A percentile compares a stretch with the other conserved stretches of the same genome.
Evolutionary conservation across 2,329 filamentous ascomycete genomes (phyloP).

Genomic region (Rasamsonia emersonii): DNA sequence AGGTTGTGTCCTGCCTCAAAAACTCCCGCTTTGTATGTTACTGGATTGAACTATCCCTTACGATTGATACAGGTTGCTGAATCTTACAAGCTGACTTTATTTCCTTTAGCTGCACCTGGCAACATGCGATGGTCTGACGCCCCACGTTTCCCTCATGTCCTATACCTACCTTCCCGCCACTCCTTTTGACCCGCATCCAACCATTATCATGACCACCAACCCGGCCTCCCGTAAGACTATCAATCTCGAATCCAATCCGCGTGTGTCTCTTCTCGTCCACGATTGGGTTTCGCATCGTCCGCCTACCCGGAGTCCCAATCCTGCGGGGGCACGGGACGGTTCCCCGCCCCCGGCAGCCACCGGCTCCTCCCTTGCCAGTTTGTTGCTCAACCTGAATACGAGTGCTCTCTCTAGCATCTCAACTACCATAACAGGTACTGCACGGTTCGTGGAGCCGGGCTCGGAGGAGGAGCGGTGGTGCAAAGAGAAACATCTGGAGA

Average conservation of each 20-base stretch:
- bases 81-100: too few relatives aligned
- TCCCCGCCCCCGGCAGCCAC: conserved; percentile 55
- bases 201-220: conserved; percentile 90
- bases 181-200: conserved; percentile 59
- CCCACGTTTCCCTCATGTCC: conserved; percentile 96
- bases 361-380: conserved; percentile 66
- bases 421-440: conserved; percentile 86
- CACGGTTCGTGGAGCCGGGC: conserved; percentile 61
- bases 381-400: conserved; percentile 86
- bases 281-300: conserved; percentile 95
- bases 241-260: conserved; percentile 75
- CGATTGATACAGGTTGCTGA: conserved; percentile 6
- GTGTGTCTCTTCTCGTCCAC: conserved; percentile 89
- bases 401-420: conserved; percentile 80
- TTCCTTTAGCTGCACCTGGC: conserved; percentile 93
- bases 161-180: conserved; percentile 90
- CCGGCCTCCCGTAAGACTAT: conserved; percentile 61
- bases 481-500: conserved; percentile 73
- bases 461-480: conserved; percentile 81
- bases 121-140: conserved; percentile 72
- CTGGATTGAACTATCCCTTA: conserved; percentile 8
- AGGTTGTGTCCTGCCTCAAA: conserved; percentile 84
- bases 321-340: conserved; percentile 48
- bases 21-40: conserved; percentile 81
- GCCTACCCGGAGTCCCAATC: conserved; percentile 54